These are phyloP conservation scores for sunflower (Helianthus annuus) DNA, from an alignment of 129 eudicot genomes.

Conservation along the genomic window HanXRQr2.0-SUNRISE NC_035446.2:13322815-13323314, in stretches of 20 bases:
- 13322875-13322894: too few species aligned
- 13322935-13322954: conserved; percentile 4
- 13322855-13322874: too few species aligned
- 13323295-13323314: neutral
- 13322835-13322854: too few species aligned
- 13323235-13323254: neutral
- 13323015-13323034: neutral
- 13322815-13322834: too few species aligned
- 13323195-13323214: too few species aligned
- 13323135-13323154: too few species aligned
- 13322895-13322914: neutral
- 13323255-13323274: neutral
- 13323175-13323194: too few species aligned
- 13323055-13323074: neutral
- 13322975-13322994: neutral
- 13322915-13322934: conserved; percentile 7
- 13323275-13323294: conserved; percentile 10
- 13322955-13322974: too few species aligned
- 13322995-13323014: neutral
- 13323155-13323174: too few species aligned
- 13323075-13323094: neutral
- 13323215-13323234: too few species aligned
- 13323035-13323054: neutral
- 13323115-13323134: too few species aligned
- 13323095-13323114: too few species aligned